Evolutionary conservation across 2,329 filamentous ascomycete species (phyloP).

Genomic region (Teratosphaeria destructans): DNA sequence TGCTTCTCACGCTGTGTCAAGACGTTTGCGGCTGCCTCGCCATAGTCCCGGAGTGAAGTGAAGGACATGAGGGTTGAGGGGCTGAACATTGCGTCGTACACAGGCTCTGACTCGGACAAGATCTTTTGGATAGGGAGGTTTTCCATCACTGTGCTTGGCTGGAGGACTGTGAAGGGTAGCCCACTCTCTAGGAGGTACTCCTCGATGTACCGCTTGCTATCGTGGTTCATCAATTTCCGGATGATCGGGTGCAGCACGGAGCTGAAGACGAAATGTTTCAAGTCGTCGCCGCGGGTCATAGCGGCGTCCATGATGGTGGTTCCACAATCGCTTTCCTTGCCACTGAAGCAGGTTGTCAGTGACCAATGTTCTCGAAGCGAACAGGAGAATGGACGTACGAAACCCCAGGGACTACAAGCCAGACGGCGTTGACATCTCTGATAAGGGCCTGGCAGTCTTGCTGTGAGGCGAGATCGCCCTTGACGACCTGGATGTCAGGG

Average conservation of each 20-base stretch:
- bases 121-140: conserved; percentile 16
- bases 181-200: conserved; percentile 27
- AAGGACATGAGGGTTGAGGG: conserved; percentile 17
- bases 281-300: neutral
- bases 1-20: conserved; percentile 19
- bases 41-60: conserved; percentile 19
- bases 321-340: conserved; percentile 25
- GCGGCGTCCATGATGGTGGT: conserved; percentile 30
- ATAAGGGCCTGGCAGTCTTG: conserved; percentile 18
- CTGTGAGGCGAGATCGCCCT: conserved; percentile 19
- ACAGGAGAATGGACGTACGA: too few species aligned
- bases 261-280: conserved; percentile 27
- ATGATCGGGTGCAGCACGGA: conserved; percentile 26
- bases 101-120: conserved; percentile 12
- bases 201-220: conserved; percentile 27
- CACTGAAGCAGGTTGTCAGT: conserved; percentile 10
- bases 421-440: conserved; percentile 20
- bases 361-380: too few species aligned
- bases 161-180: conserved; percentile 27
- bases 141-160: conserved; percentile 28
- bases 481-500: conserved; percentile 25
- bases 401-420: conserved; percentile 27
- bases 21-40: conserved; percentile 15
- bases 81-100: conserved; percentile 14
- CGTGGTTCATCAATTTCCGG: conserved; percentile 29